Conservation (phyloP, 2,329 filamentous ascomycete species). For the Aspergillus viridinutans region DNA sequence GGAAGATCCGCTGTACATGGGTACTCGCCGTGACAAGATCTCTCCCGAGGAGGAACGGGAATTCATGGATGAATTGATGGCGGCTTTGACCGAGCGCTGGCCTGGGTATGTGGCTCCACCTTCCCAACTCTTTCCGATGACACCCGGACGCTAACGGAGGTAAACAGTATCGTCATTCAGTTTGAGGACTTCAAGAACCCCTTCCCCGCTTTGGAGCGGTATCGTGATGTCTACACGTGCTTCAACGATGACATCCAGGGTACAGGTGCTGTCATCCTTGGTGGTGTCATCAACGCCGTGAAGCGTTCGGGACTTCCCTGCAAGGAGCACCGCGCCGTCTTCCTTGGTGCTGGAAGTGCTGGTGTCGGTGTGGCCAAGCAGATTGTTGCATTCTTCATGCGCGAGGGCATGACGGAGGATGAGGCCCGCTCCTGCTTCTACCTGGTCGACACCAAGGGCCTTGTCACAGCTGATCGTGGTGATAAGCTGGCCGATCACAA, state of each 20-base stretch:
- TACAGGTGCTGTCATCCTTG: slow-evolving; percentile 90
- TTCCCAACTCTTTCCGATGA: slow-evolving; percentile 37
- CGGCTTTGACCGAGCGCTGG: slow-evolving; percentile 74
- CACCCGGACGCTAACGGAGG: slow-evolving; percentile 17
- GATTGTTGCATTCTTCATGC: slow-evolving; percentile 94
- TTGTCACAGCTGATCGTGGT: slow-evolving; percentile 88
- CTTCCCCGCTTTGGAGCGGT: slow-evolving; percentile 87
- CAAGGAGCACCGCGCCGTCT: slow-evolving; percentile 89
- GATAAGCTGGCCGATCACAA: slow-evolving; percentile 91
- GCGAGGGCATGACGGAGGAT: slow-evolving; percentile 81
- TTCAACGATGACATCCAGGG: slow-evolving; percentile 99
- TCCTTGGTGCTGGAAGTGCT: slow-evolving; percentile 91
- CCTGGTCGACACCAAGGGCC: slow-evolving; percentile 94
- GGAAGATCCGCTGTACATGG: slow-evolving; percentile 87
- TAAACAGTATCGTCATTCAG: slow-evolving; percentile 67
- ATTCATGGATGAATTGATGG: slow-evolving; percentile 98
- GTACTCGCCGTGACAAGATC: slow-evolving; percentile 78
- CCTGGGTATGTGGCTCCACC: slow-evolving; percentile 50
- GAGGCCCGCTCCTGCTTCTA: slow-evolving; percentile 89
- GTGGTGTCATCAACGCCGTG: slow-evolving; percentile 70
- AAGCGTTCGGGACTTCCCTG: slow-evolving; percentile 80
- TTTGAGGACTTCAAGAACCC: slow-evolving; percentile 99
- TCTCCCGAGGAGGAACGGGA: slow-evolving; percentile 73
- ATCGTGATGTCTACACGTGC: slow-evolving; percentile 83
- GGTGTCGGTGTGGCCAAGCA: slow-evolving; percentile 98